A percentile compares a stretch with the other conserved stretches of the same genome.
phyloP scores from a whole-genome alignment of 208 protist species.

The Leishmania major region DNA sequence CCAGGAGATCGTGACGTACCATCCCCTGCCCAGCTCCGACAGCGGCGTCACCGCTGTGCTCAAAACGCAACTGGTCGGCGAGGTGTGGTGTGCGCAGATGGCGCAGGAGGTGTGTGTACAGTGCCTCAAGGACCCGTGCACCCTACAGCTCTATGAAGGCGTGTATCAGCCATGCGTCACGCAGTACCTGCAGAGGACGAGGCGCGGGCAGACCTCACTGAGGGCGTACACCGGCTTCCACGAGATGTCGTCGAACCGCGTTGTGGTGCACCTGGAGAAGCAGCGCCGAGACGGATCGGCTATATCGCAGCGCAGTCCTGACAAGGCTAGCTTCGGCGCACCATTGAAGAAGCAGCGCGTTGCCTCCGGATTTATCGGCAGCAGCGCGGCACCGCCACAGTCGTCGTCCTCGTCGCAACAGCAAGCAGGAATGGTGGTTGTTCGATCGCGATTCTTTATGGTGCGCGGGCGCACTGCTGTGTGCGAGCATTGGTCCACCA shows the following conservation, averaged over 20 bases:
- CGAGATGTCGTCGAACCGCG: slow-evolving; percentile 41
- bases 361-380: slow-evolving; percentile 41
- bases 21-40: slow-evolving; percentile 43
- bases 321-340: slow-evolving; percentile 23
- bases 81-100: slow-evolving; percentile 36
- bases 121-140: slow-evolving; percentile 65
- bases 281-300: slow-evolving; percentile 1
- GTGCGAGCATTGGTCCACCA: slow-evolving; percentile 34
- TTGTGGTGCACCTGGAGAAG: slow-evolving; percentile 39
- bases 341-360: slow-evolving; percentile 49
- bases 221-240: slow-evolving; percentile 68
- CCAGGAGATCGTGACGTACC: slow-evolving; percentile 44
- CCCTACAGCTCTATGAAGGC: slow-evolving; percentile 55
- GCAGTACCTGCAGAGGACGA: slow-evolving; percentile 53
- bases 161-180: slow-evolving; percentile 47
- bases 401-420: neutral
- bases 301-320: neutral
- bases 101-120: slow-evolving; percentile 67
- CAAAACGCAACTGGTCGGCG: slow-evolving; percentile 62
- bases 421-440: slow-evolving; percentile 25
- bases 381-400: neutral
- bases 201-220: slow-evolving; percentile 60
- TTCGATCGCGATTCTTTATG: slow-evolving; percentile 74
- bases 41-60: slow-evolving; percentile 4
- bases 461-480: slow-evolving; percentile 32